These are phyloP conservation scores for Aureobasidium sp. DNA, from an alignment of 2,329 filamentous ascomycete genomes.

Conservation along the genomic window DNA sequence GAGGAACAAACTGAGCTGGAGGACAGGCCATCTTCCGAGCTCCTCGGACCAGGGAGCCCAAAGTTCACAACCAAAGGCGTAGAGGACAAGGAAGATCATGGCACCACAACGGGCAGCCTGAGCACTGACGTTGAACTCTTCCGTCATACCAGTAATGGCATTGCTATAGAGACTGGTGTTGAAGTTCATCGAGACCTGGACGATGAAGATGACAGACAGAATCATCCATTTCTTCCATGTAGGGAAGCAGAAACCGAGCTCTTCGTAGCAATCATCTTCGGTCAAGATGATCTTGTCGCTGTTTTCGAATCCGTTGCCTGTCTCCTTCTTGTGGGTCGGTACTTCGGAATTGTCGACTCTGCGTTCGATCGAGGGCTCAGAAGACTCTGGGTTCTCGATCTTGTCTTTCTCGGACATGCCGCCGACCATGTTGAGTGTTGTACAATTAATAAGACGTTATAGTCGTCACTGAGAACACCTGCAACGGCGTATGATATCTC, in stretches of 20 bases:
- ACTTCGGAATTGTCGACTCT: slow-evolving; percentile 12
- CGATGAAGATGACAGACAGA: slow-evolving; percentile 41
- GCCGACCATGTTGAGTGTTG: background rate
- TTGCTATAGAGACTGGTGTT: slow-evolving; percentile 50
- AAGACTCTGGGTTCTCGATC: slow-evolving; percentile 8
- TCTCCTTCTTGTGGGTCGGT: background rate
- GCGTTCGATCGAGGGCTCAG: slow-evolving; percentile 4
- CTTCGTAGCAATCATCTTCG: slow-evolving; percentile 29
- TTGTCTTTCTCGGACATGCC: slow-evolving; percentile 11
- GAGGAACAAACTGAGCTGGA: slow-evolving; percentile 42
- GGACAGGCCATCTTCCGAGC: slow-evolving; percentile 43
- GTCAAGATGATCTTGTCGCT: slow-evolving; percentile 5
- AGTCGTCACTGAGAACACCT: background rate
- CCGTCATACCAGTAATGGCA: slow-evolving; percentile 36
- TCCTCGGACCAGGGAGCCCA: slow-evolving; percentile 49
- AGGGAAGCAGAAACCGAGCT: slow-evolving; percentile 41
- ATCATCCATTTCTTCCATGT: slow-evolving; percentile 46
- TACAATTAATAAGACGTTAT: background rate
- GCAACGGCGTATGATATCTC: background rate
- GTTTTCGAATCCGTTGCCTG: background rate
- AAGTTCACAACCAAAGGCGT: slow-evolving; percentile 43
- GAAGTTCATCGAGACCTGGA: slow-evolving; percentile 52
- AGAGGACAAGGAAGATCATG: slow-evolving; percentile 42
- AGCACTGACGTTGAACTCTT: slow-evolving; percentile 38
- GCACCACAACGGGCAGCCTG: slow-evolving; percentile 41